Conservation (phyloP, 306 rosid genomes). For the Urtica urens region DNA sequence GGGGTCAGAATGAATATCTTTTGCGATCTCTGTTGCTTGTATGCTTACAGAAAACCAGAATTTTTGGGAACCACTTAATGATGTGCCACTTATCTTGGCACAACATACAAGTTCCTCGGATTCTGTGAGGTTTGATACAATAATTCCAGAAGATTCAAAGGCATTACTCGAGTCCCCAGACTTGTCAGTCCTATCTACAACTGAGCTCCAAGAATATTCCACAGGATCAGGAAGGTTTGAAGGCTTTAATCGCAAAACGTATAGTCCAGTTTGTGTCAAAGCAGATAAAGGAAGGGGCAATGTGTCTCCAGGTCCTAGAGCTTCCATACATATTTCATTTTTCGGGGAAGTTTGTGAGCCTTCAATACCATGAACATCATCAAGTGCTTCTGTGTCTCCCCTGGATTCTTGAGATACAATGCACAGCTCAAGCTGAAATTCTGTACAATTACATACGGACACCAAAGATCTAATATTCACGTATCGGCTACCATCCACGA, state of each 20-base stretch:
- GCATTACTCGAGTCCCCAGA: conserved; percentile 29
- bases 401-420: conserved; percentile 36
- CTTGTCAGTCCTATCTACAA: conserved; percentile 36
- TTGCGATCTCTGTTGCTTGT: conserved; percentile 78
- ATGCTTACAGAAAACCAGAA: conserved; percentile 83
- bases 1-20: conserved; percentile 81
- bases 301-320: conserved; percentile 73
- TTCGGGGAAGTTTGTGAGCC: conserved; percentile 24
- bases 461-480: conserved; percentile 84
- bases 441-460: conserved; percentile 65
- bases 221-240: conserved; percentile 25
- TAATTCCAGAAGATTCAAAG: conserved; percentile 35
- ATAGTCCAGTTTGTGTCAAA: conserved; percentile 51
- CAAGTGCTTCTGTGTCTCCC: conserved; percentile 18
- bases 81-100: conserved; percentile 51
- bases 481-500: conserved; percentile 75
- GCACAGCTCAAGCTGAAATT: conserved; percentile 57
- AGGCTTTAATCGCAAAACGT: conserved; percentile 64
- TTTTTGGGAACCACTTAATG: conserved; percentile 47
- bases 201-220: conserved; percentile 83
- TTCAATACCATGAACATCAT: conserved; percentile 30
- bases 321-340: conserved; percentile 51
- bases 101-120: conserved; percentile 74
- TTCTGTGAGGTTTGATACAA: conserved; percentile 65
- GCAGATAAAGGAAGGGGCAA: conserved; percentile 65